A percentile compares a stretch with the other conserved stretches of the same genome.
Evolutionary conservation across 75 land plant species (phyloP).

Genomic region (Sequoia sempervirens): DNA sequence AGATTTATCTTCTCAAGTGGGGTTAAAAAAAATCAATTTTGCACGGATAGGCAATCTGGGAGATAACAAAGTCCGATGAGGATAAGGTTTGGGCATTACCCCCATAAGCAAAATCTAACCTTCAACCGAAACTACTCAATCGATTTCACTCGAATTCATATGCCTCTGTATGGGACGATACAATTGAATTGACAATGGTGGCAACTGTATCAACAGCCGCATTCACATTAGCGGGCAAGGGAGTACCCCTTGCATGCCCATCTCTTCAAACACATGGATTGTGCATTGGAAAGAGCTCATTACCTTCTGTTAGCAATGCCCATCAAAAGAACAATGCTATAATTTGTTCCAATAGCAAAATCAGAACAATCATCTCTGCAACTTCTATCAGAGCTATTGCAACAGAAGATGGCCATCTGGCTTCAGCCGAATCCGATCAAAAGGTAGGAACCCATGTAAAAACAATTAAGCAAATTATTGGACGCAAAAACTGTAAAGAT

Average conservation of each 20-base stretch:
- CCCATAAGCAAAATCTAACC: neutral
- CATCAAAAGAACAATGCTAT: neutral
- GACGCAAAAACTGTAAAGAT: neutral
- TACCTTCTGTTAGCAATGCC: neutral
- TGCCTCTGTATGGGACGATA: neutral
- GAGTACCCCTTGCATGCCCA: neutral
- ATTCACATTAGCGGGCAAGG: neutral
- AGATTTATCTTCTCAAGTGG: too few relatives aligned
- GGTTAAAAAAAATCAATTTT: neutral
- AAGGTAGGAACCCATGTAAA: neutral
- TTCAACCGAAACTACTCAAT: neutral
- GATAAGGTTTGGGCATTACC: neutral
- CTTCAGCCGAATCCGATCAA: slow-evolving; percentile 1
- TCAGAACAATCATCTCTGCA: neutral
- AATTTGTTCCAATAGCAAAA: neutral
- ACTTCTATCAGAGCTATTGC: neutral
- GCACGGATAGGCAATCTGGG: neutral
- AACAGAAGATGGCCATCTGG: slow-evolving; percentile 7
- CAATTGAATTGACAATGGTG: slow-evolving; percentile 1
- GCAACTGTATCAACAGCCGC: neutral
- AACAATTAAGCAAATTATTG: neutral
- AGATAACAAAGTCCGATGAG: neutral
- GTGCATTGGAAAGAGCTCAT: slow-evolving; percentile 1
- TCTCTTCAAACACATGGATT: neutral
- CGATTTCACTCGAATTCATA: neutral